phyloP scores from a whole-genome alignment of 2,329 filamentous ascomycete species.

The Plenodomus tracheiphilus region DNA sequence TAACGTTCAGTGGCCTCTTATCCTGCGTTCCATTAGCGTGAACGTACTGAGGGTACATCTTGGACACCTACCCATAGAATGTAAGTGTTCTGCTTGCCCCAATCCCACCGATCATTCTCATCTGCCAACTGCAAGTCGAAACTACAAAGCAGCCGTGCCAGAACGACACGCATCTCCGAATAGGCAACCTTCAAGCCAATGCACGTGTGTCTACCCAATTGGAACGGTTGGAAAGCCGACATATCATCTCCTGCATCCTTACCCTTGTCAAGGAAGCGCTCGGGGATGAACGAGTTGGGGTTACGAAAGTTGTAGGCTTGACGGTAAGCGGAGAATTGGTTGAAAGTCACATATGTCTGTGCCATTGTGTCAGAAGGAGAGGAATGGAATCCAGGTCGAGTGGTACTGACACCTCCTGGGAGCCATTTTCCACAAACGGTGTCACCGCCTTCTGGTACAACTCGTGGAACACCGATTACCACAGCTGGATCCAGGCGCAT shows the following conservation, averaged over 20 bases:
- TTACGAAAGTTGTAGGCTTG: constrained; percentile 30
- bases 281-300: constrained; percentile 39
- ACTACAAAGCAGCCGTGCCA: constrained; percentile 46
- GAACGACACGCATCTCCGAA: constrained; percentile 40
- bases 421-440: constrained; percentile 27
- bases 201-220: too few relatives aligned
- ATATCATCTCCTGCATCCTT: constrained; percentile 21
- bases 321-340: constrained; percentile 33
- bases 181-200: too few relatives aligned
- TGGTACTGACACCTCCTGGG: constrained; percentile 20
- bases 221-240: constrained; percentile 31
- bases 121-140: constrained; percentile 39
- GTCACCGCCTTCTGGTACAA: constrained; percentile 26
- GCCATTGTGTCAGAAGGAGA: not conserved
- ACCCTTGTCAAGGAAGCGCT: constrained; percentile 39
- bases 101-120: constrained; percentile 18
- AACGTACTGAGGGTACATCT: not conserved
- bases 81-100: constrained; percentile 27
- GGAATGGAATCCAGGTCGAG: too few relatives aligned
- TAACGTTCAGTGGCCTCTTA: constrained; percentile 14
- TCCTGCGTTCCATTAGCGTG: constrained; percentile 1
- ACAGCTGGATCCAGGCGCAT: constrained; percentile 37
- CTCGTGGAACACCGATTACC: constrained; percentile 19
- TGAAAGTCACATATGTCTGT: constrained; percentile 35
- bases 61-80: constrained; percentile 23